Evolutionary conservation across 2,329 filamentous ascomycete genomes (phyloP).

Genomic region (Xylaria hypoxylon): DNA sequence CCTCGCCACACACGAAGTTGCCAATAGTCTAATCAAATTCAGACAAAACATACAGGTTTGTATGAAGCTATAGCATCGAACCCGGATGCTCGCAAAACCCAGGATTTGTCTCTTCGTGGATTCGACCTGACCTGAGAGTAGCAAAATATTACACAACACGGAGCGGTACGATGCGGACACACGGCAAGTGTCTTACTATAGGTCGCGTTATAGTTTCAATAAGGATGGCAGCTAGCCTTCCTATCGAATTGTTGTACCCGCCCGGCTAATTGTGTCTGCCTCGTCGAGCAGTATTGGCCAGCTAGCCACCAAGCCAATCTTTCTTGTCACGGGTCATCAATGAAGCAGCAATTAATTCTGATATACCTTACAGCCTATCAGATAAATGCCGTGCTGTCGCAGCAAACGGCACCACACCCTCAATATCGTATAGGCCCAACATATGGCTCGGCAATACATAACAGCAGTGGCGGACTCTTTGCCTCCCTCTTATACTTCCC

Average conservation of each 20-base stretch:
- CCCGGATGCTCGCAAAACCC: not conserved
- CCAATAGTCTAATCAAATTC: not conserved
- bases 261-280: constrained; percentile 36
- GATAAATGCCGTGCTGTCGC: constrained; percentile 31
- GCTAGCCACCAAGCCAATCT: not conserved
- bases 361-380: constrained; percentile 32
- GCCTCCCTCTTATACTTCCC: not conserved
- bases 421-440: constrained; percentile 6
- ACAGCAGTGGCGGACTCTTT: not conserved
- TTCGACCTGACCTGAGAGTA: not conserved
- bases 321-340: constrained; percentile 18
- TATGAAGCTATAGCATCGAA: not conserved
- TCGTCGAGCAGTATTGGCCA: constrained; percentile 12
- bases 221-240: constrained; percentile 7
- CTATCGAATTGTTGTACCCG: constrained; percentile 2
- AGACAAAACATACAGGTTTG: too few species aligned
- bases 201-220: not conserved
- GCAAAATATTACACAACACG: not conserved
- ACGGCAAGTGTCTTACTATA: constrained; percentile 1
- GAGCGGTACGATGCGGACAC: constrained; percentile 16
- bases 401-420: constrained; percentile 15
- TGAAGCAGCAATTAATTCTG: constrained; percentile 33
- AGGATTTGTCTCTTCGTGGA: not conserved
- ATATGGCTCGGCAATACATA: constrained; percentile 26
- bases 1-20: not conserved